Evolutionary conservation across 768 basidiomycete species (phyloP).

Genomic region (Xanthoconium purpureum): DNA sequence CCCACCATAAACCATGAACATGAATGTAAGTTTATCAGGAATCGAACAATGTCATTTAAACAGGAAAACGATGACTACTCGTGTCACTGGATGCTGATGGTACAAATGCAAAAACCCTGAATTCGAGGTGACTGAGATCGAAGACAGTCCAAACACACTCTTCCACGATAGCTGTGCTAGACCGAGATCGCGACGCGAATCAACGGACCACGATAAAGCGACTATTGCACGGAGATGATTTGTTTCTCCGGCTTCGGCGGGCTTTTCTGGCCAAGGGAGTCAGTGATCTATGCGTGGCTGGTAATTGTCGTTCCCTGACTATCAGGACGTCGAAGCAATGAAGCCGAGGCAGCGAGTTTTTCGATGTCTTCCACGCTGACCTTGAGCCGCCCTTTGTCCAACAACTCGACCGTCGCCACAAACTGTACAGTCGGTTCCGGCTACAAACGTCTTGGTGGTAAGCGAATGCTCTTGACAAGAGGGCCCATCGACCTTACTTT

Average conservation of each 20-base stretch:
- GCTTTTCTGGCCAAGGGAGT: not conserved
- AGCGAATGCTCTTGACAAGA: too few species aligned
- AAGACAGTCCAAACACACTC: not conserved
- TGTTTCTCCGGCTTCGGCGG: not conserved
- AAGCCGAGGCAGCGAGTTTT: constrained; percentile 12
- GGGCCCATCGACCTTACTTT: not conserved
- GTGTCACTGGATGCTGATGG: not conserved
- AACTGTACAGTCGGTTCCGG: not conserved
- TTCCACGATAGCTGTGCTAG: not conserved
- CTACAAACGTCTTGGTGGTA: not conserved
- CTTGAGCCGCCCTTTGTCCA: not conserved
- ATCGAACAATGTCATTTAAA: not conserved
- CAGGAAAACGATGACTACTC: not conserved
- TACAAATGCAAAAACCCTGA: not conserved
- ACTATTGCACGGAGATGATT: not conserved
- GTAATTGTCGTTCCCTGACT: not conserved
- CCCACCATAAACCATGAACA: too few species aligned
- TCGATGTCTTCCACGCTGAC: constrained; percentile 15
- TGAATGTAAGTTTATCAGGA: not conserved
- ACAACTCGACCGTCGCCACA: not conserved
- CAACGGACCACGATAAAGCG: not conserved
- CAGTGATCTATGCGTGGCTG: not conserved
- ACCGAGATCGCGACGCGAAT: not conserved
- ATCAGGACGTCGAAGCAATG: not conserved
- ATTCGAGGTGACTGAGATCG: not conserved